Percentiles rank a stretch among this genome's conserved stretches.
These are phyloP conservation scores for Boehmeria nivea DNA, from an alignment of 306 rosid genomes.

Conservation along the genomic window DNA sequence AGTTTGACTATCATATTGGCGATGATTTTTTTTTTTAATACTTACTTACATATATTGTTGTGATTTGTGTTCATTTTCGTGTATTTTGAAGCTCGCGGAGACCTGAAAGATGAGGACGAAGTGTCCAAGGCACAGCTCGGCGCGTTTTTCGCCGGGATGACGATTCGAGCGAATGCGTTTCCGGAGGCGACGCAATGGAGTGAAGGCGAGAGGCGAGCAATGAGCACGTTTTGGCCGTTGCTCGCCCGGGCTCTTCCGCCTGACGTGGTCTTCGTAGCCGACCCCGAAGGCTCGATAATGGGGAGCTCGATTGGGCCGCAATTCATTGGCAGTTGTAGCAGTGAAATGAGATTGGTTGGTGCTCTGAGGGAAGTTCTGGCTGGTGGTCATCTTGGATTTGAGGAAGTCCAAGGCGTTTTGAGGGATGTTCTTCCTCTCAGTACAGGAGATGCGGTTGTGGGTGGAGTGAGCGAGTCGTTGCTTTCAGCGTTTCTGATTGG, in stretches of 20 bases:
- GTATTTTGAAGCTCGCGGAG: conserved; percentile 55
- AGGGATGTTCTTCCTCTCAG: conserved; percentile 70
- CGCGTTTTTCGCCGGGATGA: conserved; percentile 91
- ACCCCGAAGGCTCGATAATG: conserved; percentile 87
- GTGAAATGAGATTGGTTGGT: conserved; percentile 92
- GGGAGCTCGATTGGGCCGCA: conserved; percentile 83
- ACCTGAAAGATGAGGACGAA: conserved; percentile 53
- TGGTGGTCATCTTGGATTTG: conserved; percentile 93
- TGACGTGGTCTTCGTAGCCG: conserved; percentile 77
- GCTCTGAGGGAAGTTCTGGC: conserved; percentile 90
- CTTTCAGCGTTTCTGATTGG: conserved; percentile 92
- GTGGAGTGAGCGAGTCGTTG: conserved; percentile 70
- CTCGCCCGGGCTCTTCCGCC: conserved; percentile 73
- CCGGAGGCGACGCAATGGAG: conserved; percentile 98
- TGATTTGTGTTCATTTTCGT: neutral
- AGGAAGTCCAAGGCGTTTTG: conserved; percentile 89
- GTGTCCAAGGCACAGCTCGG: conserved; percentile 90
- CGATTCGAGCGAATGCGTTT: conserved; percentile 83
- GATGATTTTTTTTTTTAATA: neutral
- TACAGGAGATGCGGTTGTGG: conserved; percentile 25
- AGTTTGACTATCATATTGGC: neutral
- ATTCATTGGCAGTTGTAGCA: conserved; percentile 58
- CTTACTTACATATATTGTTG: neutral
- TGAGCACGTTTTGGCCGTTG: conserved; percentile 78
- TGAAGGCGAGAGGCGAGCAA: conserved; percentile 84